Percentiles rank a stretch among this genome's conserved stretches.
These are phyloP conservation scores for Orbilia brochopaga DNA, from an alignment of 2,329 filamentous ascomycete species.

Conservation along the genomic window DNA sequence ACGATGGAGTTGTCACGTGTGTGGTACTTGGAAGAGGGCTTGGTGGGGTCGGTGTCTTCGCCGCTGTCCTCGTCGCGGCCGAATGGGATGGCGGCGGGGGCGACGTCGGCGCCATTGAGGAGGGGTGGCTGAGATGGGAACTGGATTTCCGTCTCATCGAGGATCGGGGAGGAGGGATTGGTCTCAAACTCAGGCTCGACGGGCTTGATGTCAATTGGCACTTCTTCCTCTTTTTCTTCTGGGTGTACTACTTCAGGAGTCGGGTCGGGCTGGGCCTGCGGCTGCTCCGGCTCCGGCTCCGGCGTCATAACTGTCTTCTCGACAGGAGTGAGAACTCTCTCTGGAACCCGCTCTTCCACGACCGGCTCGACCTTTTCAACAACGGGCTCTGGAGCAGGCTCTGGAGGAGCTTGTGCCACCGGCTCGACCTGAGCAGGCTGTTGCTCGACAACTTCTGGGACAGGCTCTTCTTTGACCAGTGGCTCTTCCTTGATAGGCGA, in stretches of 20 bases:
- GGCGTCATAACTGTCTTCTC: conserved; percentile 28
- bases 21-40: conserved; percentile 52
- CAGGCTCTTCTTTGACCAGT: neutral
- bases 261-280: conserved; percentile 9
- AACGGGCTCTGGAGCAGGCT: neutral
- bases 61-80: conserved; percentile 52
- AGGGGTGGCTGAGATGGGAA: conserved; percentile 53
- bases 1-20: conserved; percentile 52
- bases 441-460: neutral
- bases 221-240: conserved; percentile 44
- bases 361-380: neutral
- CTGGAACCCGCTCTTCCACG: conserved; percentile 3
- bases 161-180: conserved; percentile 53
- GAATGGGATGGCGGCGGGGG: conserved; percentile 26
- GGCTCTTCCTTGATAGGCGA: conserved; percentile 9
- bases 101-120: conserved; percentile 53
- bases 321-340: conserved; percentile 26
- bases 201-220: conserved; percentile 9
- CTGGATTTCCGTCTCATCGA: conserved; percentile 34
- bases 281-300: conserved; percentile 19
- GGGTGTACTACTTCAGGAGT: conserved; percentile 25
- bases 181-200: conserved; percentile 53
- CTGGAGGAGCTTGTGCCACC: neutral
- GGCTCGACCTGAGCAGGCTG: neutral
- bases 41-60: conserved; percentile 53